Conservation (phyloP, 2,329 filamentous ascomycete genomes). For the Lachnellula suecica region DNA sequence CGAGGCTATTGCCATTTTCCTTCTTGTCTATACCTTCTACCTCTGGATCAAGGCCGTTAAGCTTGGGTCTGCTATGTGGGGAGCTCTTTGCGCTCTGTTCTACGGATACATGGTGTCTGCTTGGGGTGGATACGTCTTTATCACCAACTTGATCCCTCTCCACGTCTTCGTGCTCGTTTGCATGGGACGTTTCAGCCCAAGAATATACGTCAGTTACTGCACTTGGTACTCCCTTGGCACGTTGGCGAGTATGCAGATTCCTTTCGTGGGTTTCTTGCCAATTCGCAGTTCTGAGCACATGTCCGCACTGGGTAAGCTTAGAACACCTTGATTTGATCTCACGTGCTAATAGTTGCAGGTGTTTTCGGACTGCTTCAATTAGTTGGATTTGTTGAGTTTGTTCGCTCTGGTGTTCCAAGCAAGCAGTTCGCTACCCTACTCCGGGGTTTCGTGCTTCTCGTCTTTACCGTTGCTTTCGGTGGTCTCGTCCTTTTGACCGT, state of each 20-base stretch:
- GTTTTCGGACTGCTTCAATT: constrained; percentile 96
- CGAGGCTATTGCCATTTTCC: constrained; percentile 98
- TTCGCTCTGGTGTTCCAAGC: constrained; percentile 83
- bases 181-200: constrained; percentile 94
- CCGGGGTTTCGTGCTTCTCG: constrained; percentile 68
- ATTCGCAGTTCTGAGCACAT: constrained; percentile 98
- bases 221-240: constrained; percentile 98
- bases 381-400: constrained; percentile 86
- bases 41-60: constrained; percentile 99
- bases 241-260: constrained; percentile 97
- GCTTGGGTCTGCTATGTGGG: constrained; percentile 95
- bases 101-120: constrained; percentile 99
- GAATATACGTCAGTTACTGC: constrained; percentile 93
- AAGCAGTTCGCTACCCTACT: constrained; percentile 94
- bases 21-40: constrained; percentile 97
- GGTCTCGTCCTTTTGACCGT: constrained; percentile 85
- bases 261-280: constrained; percentile 95
- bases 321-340: not conserved
- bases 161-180: constrained; percentile 91
- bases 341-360: constrained; percentile 48
- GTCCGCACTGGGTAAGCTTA: constrained; percentile 78
- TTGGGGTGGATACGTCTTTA: constrained; percentile 99
- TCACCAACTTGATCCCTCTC: constrained; percentile 92
- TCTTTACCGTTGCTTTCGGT: constrained; percentile 71
- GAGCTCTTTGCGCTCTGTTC: constrained; percentile 88